These are phyloP conservation scores for Penicillium tannophilum DNA, from an alignment of 495 filamentous ascomycete genomes.

Conservation along the genomic window DNA sequence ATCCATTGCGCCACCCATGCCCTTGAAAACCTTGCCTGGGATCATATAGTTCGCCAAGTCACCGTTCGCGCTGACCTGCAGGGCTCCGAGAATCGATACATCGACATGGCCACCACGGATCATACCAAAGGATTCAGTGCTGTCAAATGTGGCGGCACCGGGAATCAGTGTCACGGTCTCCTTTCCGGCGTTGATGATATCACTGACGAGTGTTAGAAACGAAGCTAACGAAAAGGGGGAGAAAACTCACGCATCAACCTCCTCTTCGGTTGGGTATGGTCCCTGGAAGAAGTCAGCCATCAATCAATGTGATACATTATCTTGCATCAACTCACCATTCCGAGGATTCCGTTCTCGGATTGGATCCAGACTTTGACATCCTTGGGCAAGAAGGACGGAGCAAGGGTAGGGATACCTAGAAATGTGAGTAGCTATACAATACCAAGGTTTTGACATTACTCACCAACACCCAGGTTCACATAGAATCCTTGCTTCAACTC, in stretches of 20 bases:
- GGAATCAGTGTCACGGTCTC: slow-evolving; percentile 86
- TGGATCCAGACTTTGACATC: slow-evolving; percentile 83
- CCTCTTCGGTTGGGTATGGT: slow-evolving; percentile 74
- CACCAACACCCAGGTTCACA: slow-evolving; percentile 89
- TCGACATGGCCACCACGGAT: slow-evolving; percentile 85
- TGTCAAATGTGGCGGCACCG: slow-evolving; percentile 81
- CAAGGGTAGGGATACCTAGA: slow-evolving; percentile 76
- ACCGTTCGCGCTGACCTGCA: slow-evolving; percentile 81
- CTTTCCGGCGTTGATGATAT: slow-evolving; percentile 93
- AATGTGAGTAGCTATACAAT: background rate
- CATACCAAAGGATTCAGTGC: slow-evolving; percentile 91
- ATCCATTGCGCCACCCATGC: slow-evolving; percentile 96
- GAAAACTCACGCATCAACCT: slow-evolving; percentile 66
- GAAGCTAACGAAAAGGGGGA: background rate
- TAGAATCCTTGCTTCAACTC: slow-evolving; percentile 95
- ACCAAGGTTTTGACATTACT: slow-evolving; percentile 42
- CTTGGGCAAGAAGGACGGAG: slow-evolving; percentile 77
- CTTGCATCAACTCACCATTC: slow-evolving; percentile 51
- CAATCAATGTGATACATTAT: background rate
- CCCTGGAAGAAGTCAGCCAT: slow-evolving; percentile 47
- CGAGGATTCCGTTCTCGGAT: slow-evolving; percentile 89
- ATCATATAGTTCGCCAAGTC: slow-evolving; percentile 93
- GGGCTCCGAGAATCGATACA: slow-evolving; percentile 85
- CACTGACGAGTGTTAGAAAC: slow-evolving; percentile 35
- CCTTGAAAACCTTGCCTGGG: slow-evolving; percentile 87